Base-by-base conservation (phyloP, 352 stramenopile species). In the Thraustochytrium sp. region DNA sequence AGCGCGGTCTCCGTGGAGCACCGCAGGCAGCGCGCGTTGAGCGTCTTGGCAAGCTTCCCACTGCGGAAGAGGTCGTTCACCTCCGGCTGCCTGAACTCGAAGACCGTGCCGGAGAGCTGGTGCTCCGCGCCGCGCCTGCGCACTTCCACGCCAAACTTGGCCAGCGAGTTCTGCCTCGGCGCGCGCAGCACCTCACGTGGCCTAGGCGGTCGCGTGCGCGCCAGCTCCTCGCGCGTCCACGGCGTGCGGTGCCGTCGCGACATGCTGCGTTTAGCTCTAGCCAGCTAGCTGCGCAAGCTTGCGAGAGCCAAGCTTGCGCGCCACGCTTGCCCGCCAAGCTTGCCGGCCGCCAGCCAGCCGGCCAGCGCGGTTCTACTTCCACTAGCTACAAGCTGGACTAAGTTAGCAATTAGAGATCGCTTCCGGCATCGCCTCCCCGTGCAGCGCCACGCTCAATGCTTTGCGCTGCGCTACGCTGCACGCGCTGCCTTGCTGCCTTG, bases 1-100 rank as follows among this genome's bases (percentile, higher is more conserved):
- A 80, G 51, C 34, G 51, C 68, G 23, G 23, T 51, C 18, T 80
- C 68, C 46, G 68, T 80, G n/a, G 68, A 46, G 68, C 62, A 75
- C 9, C 62, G 62, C 38, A 75, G 40, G 44, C 62, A 75, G 26
- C 62, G 62, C 1, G 36, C 18, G 29, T 38, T 44, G 55, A 42
- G 55, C 29, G 29, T 23, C 34, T 38, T 42, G 0, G 29, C 55
- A 8, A 38, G 55, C 34, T 44, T 42, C n/a, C 55, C 29, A 9
- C 31, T 42, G 18, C 55, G 23, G 34, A 40, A 64, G 29, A 64
- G 36, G 18, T 64, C 29, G 34, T 42, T 38, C 36, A 75, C 63
- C 21, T 53, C n/a, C n/a, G 46, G 11, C 63, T 44, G 40, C 11
- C 16, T 8, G n/a, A 75, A 56, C 11, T 75, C 63, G 26, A 75